Evolutionary conservation across 2,329 filamentous ascomycete species (phyloP).

Genomic region (Thelonectria discophora): DNA sequence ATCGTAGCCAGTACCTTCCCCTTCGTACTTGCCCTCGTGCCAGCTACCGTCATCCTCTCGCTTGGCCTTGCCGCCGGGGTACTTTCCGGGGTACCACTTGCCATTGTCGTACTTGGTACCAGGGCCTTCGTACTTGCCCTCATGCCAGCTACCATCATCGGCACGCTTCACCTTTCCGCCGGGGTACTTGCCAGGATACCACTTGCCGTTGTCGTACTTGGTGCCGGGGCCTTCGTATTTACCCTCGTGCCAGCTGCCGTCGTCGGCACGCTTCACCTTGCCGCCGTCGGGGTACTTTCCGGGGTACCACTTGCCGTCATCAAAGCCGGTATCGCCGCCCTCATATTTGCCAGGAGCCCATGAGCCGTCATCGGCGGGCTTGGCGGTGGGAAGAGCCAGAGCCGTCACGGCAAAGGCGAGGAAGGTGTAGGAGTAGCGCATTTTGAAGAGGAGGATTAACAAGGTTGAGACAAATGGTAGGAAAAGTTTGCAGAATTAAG

Average conservation of each 20-base stretch:
- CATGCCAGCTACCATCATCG: neutral
- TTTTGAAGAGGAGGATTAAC: neutral
- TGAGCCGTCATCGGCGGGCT: neutral
- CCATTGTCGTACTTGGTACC: neutral
- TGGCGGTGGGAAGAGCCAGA: constrained; percentile 4
- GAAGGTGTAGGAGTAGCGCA: constrained; percentile 5
- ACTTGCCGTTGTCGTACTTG: neutral
- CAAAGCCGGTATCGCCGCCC: neutral
- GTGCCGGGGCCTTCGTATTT: neutral
- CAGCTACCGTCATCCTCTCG: neutral
- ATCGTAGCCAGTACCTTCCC: neutral
- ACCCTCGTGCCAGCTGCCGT: neutral
- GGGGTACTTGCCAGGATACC: neutral
- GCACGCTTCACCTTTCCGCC: neutral
- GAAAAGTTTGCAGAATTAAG: neutral
- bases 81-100: constrained; percentile 1
- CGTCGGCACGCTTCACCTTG: neutral
- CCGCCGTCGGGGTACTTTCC: neutral
- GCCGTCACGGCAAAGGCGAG: constrained; percentile 4
- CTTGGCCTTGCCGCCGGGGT: neutral
- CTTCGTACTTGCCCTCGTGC: neutral
- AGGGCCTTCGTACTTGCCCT: neutral
- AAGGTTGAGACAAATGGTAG: neutral
- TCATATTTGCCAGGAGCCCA: neutral
- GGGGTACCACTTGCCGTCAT: neutral